These are phyloP conservation scores for Vigna unguiculata DNA, from an alignment of 306 rosid species.

Conservation along the genomic window DNA sequence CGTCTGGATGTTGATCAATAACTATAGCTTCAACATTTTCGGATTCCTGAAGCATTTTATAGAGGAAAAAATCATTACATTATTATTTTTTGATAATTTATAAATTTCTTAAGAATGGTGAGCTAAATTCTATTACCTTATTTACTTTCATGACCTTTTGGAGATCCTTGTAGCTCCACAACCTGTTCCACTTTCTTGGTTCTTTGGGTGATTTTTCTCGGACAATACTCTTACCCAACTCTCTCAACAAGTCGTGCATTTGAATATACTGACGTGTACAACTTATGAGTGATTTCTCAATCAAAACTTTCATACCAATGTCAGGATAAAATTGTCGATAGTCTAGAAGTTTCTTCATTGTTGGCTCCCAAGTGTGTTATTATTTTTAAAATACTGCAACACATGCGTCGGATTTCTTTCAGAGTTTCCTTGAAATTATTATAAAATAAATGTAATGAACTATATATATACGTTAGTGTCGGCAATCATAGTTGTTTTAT, in stretches of 20 bases:
- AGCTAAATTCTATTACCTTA: background rate
- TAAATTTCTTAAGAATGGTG: background rate
- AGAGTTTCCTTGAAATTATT: too few species aligned
- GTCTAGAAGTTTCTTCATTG: background rate
- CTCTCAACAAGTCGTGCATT: constrained; percentile 16
- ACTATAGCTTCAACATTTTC: constrained; percentile 6
- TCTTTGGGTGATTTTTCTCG: constrained; percentile 6
- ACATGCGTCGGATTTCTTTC: too few species aligned
- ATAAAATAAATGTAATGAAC: too few species aligned
- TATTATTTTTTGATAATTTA: background rate
- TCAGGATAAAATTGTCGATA: constrained; percentile 8
- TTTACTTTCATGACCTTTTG: background rate
- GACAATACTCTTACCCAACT: background rate
- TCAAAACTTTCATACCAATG: constrained; percentile 26
- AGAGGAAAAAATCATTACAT: background rate
- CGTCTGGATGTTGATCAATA: background rate
- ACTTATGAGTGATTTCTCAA: constrained; percentile 41
- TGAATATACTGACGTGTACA: rapidly evolving
- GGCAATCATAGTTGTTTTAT: too few species aligned
- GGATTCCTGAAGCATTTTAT: background rate
- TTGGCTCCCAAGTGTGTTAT: too few species aligned
- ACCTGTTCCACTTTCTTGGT: constrained; percentile 31
- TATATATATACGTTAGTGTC: too few species aligned
- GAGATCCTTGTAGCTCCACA: constrained; percentile 7
- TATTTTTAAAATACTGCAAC: too few species aligned